phyloP scores from a whole-genome alignment of 2,329 filamentous ascomycete species.

The Claviceps sorghi region DNA sequence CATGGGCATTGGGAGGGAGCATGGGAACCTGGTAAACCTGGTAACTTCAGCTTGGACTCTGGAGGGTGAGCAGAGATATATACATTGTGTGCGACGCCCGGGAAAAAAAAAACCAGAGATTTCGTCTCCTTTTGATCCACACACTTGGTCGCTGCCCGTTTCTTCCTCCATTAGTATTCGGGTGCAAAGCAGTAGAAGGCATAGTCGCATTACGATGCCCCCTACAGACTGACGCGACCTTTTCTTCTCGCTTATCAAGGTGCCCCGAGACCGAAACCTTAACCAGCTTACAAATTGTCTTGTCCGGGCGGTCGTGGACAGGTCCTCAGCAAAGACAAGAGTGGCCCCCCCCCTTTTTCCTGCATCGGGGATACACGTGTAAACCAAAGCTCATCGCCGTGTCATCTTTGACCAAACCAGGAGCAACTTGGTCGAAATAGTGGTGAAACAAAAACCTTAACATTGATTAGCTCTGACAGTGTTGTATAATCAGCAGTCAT shows the following conservation, averaged over 20 bases:
- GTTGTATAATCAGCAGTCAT: neutral
- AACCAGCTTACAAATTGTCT: neutral
- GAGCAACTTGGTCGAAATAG: neutral
- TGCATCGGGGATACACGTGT: neutral
- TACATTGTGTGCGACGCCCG: constrained; percentile 8
- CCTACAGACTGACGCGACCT: neutral
- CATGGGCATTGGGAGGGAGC: neutral
- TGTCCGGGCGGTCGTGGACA: neutral
- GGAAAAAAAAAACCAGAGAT: neutral
- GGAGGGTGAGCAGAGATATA: constrained; percentile 7
- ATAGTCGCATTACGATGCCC: neutral
- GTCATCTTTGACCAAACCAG: neutral
- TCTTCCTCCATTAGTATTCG: constrained; percentile 1
- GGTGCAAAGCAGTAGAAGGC: neutral
- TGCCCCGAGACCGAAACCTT: neutral
- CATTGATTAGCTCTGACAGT: neutral
- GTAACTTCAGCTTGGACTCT: constrained; percentile 1
- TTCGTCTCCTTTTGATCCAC: constrained; percentile 2
- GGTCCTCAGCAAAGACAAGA: neutral
- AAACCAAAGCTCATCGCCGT: neutral
- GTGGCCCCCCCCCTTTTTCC: neutral
- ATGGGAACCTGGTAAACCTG: neutral
- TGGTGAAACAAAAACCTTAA: neutral
- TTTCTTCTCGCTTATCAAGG: neutral
- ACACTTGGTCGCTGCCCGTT: neutral